A percentile compares a stretch with the other conserved stretches of the same genome.
Evolutionary conservation across 208 protist genomes (phyloP).

Genomic region (Wallacemonas sp.): DNA sequence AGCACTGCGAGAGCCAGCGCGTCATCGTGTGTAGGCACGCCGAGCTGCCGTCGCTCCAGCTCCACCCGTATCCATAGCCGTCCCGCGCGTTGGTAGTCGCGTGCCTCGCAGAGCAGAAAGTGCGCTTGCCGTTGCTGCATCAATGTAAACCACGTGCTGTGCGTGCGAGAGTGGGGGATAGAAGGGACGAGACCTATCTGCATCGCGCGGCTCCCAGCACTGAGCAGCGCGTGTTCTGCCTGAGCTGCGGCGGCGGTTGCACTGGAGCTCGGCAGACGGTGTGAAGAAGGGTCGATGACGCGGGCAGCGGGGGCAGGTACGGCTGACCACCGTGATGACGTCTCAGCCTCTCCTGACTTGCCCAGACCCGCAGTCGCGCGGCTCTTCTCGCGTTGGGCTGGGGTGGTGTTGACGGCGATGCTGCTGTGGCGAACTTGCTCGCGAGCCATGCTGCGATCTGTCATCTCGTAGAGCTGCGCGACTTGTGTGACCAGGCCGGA

Average conservation of each 20-base stretch:
- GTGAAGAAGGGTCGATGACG: neutral
- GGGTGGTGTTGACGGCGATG: neutral
- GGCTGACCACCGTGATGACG: too few species aligned
- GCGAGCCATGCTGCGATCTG: neutral
- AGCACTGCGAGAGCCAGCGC: constrained; percentile 21
- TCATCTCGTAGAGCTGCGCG: neutral
- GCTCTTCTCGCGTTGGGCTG: too few species aligned
- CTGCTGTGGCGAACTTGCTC: neutral
- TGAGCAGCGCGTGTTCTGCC: constrained; percentile 1
- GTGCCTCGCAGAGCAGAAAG: constrained; percentile 18
- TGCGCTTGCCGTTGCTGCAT: constrained; percentile 10
- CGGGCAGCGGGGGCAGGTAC: too few species aligned
- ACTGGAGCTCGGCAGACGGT: neutral
- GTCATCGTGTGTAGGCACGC: constrained; percentile 18
- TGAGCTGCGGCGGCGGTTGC: constrained; percentile 10
- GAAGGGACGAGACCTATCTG: neutral
- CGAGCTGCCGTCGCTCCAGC: constrained; percentile 13
- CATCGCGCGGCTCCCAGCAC: neutral
- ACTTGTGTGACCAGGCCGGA: neutral
- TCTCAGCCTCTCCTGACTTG: too few species aligned
- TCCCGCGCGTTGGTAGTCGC: constrained; percentile 18
- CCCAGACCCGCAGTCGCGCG: too few species aligned
- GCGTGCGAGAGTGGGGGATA: neutral
- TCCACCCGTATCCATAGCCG: constrained; percentile 23
- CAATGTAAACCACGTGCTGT: constrained; percentile 1